Base-by-base conservation (phyloP, 2,329 filamentous ascomycete genomes). In the Ambrosiella cleistominuta region DNA sequence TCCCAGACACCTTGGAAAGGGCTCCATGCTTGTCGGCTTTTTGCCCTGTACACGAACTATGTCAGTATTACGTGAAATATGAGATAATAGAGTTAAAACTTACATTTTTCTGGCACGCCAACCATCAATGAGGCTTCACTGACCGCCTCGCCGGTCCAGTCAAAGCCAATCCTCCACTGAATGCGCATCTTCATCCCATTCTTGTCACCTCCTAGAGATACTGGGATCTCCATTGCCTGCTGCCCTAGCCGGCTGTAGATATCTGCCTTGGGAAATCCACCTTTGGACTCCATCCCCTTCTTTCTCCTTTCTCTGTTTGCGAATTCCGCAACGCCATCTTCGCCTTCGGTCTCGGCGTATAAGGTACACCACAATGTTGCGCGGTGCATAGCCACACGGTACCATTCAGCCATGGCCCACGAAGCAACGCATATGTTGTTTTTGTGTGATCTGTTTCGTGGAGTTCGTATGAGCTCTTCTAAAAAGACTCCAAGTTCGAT, bases 121-220 rank as follows among this genome's bases (percentile, higher is more conserved):
- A 80, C 70, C 61, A 78, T 66, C 9, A 82, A 71, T 3, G 69
- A 70, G 13, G 86, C 68, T 50, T 71, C 71, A 63, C 77, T 85
- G 64, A 77, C 75, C 3, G 81, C 83, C 65, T 87, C 84, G 5
- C 84, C 84, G 0, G 82, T 83, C 83, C 83, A 87, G 66, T 87
- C 83, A 64, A 87, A 85, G 1, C 69, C 68, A 49, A 85, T 80
- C 52, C 68, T 71, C 84, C 84, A 88, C 59, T 75, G 71, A 27
- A 62, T 54, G 35, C 79, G 74, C 37, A 38, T 38, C 1, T 75
- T 70, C 27, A 55, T 12, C 36, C 45, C 8, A 69, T 61, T 0
- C 66, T 65, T 0, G 70, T 66, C 54, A 68, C 57, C 70, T 63
- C 62, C 59, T 5, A 64, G 59, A 40, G 66, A 63, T 0, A 63